Conservation (phyloP, 805 yeast species). For the Nakazawaea wyomingensis region DNA sequence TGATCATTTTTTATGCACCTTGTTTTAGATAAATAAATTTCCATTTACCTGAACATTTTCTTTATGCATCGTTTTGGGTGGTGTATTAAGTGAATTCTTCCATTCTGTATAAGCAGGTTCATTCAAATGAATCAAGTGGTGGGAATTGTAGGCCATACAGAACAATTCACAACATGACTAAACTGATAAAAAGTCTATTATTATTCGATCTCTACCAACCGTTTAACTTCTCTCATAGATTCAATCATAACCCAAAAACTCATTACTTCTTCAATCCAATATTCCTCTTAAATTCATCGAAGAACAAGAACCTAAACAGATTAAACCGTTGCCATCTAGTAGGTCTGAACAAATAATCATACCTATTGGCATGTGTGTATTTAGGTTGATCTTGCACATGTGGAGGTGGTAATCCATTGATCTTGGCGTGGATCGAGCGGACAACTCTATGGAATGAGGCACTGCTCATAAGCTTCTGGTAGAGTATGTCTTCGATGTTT, state of each 20-base stretch:
- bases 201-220: no score
- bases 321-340: constrained; percentile 49
- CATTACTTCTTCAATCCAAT: constrained; percentile 39
- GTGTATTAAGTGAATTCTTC: no score
- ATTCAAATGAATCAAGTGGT: no score
- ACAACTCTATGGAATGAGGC: constrained; percentile 61
- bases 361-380: constrained; percentile 15
- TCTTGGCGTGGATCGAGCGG: constrained; percentile 51
- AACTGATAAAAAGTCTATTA: no score
- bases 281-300: constrained; percentile 52
- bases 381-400: constrained; percentile 19
- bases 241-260: background rate
- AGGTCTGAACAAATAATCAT: constrained; percentile 36
- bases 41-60: no score
- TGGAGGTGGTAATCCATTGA: constrained; percentile 55
- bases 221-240: no score
- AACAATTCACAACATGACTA: no score
- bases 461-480: constrained; percentile 41
- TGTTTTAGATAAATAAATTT: no score
- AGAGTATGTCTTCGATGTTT: constrained; percentile 14
- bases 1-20: no score
- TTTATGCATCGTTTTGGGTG: no score
- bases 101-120: no score
- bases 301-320: constrained; percentile 56
- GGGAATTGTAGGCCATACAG: no score